Percentiles rank a stretch among this genome's conserved stretches.
phyloP scores from a whole-genome alignment of 2,329 filamentous ascomycete genomes.

The Colletotrichum godetiae region DNA sequence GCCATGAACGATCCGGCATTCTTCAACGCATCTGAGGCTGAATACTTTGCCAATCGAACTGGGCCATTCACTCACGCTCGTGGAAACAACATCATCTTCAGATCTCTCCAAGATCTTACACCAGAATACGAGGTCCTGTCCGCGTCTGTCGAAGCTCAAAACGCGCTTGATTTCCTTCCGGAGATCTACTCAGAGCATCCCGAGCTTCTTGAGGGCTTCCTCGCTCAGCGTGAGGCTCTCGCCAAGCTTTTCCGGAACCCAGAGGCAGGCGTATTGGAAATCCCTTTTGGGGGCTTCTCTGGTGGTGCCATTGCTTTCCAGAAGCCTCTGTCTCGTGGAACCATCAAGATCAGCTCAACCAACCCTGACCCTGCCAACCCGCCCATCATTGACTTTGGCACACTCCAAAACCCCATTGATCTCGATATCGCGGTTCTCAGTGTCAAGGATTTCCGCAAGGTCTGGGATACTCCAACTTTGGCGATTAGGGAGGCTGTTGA shows the following conservation, averaged over 20 bases:
- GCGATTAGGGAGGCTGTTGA: conserved; percentile 5
- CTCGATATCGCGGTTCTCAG: conserved; percentile 43
- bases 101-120: conserved; percentile 42
- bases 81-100: conserved; percentile 32
- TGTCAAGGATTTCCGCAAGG: conserved; percentile 47
- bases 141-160: conserved; percentile 44
- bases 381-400: conserved; percentile 52
- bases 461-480: conserved; percentile 36
- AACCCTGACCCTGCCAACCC: conserved; percentile 43
- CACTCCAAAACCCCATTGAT: conserved; percentile 51
- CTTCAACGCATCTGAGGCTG: conserved; percentile 43
- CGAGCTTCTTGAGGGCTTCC: conserved; percentile 50
- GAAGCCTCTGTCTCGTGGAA: conserved; percentile 53
- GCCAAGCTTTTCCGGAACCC: conserved; percentile 42
- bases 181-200: conserved; percentile 41
- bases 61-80: conserved; percentile 46
- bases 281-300: conserved; percentile 47
- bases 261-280: conserved; percentile 40
- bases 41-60: conserved; percentile 44
- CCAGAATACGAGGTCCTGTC: conserved; percentile 40
- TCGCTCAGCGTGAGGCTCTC: conserved; percentile 46
- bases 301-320: conserved; percentile 45
- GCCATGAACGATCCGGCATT: conserved; percentile 47
- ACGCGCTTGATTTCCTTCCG: conserved; percentile 48
- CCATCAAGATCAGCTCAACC: conserved; percentile 49